phyloP scores from a whole-genome alignment of 1,284 basidiomycete species.

The Apiotrichum montevideense region DNA sequence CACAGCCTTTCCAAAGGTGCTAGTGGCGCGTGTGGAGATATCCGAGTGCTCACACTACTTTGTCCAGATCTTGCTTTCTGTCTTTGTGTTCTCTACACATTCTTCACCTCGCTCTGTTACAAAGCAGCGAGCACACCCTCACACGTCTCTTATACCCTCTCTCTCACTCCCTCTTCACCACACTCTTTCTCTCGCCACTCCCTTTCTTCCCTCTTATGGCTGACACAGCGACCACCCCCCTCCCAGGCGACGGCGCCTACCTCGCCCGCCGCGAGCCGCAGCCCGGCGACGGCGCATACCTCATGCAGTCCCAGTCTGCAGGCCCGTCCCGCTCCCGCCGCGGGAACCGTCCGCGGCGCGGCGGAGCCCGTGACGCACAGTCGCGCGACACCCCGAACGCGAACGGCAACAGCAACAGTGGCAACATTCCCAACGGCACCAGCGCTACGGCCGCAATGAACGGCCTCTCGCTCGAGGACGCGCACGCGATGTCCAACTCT shows the following conservation, averaged over 20 bases:
- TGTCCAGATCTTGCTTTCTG: no score
- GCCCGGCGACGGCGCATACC: slow-evolving; percentile 20
- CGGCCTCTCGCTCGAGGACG: background rate
- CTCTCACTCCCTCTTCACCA: no score
- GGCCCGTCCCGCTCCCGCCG: slow-evolving; percentile 1
- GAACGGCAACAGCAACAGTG: no score
- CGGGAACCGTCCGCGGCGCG: background rate
- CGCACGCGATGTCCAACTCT: background rate
- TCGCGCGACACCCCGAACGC: no score
- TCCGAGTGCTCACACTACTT: no score
- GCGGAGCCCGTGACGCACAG: background rate
- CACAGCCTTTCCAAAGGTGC: no score
- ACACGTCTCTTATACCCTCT: background rate
- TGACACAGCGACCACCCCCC: slow-evolving; percentile 3
- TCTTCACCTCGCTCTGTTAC: background rate
- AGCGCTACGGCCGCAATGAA: background rate
- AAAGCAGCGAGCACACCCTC: background rate
- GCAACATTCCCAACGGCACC: background rate
- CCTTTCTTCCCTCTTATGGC: background rate
- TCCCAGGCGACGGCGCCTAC: slow-evolving; percentile 20
- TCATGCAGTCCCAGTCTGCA: background rate
- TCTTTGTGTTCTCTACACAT: no score
- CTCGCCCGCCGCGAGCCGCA: slow-evolving; percentile 12
- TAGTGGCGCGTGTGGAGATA: no score
- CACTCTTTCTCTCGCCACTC: no score